Conservation (phyloP, 805 yeast species). For the Metschnikowia gelsemii region DNA sequence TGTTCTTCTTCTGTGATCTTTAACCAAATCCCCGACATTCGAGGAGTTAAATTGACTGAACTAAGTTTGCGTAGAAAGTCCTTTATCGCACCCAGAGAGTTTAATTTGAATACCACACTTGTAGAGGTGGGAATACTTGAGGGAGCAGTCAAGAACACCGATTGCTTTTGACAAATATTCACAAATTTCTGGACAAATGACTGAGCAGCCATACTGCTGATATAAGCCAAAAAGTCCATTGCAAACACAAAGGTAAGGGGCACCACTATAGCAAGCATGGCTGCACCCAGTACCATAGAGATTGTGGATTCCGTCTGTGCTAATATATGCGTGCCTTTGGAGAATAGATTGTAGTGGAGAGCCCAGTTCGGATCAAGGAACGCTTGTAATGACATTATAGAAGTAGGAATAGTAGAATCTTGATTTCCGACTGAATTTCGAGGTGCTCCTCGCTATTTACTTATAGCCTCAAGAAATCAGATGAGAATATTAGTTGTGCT, state of each 20-base stretch:
- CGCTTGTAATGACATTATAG: too few relatives aligned
- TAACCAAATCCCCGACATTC: conserved; percentile 5
- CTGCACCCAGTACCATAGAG: conserved; percentile 7
- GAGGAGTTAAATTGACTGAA: conserved; percentile 1
- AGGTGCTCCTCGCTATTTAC: too few relatives aligned
- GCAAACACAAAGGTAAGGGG: conserved; percentile 3
- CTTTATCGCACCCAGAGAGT: conserved; percentile 3
- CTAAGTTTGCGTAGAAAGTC: conserved; percentile 1
- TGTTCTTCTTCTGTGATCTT: conserved; percentile 8
- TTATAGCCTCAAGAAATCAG: too few relatives aligned
- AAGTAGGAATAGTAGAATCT: neutral
- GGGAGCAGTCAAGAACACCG: neutral
- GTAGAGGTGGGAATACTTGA: too few relatives aligned
- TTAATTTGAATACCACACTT: conserved; percentile 4
- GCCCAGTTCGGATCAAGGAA: neutral
- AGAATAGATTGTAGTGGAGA: neutral
- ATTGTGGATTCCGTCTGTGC: conserved; percentile 3
- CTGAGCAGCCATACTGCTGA: conserved; percentile 4
- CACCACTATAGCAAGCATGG: conserved; percentile 4
- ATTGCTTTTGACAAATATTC: neutral
- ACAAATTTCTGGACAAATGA: neutral
- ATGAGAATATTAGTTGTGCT: too few relatives aligned
- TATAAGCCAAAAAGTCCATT: conserved; percentile 5
- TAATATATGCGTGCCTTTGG: conserved; percentile 1
- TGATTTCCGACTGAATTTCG: too few relatives aligned